phyloP scores from a whole-genome alignment of 805 yeast genomes.

The Saturnispora ahearnii region DNA sequence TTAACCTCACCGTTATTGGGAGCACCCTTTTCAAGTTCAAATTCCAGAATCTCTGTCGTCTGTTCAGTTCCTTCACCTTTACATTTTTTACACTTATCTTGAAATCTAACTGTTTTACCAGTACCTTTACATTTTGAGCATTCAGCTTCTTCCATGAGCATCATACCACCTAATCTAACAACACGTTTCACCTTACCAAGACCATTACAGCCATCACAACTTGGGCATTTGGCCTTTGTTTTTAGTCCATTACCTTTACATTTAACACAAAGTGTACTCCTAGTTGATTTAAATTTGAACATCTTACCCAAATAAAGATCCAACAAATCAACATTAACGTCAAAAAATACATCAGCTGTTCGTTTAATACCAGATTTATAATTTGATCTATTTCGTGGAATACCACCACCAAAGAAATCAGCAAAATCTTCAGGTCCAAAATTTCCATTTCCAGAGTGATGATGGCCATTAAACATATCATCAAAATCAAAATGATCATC shows the following conservation, averaged over 20 bases:
- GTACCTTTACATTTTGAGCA: slow-evolving; percentile 67
- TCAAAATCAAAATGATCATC: slow-evolving; percentile 18
- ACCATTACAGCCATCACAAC: slow-evolving; percentile 67
- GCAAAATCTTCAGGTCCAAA: slow-evolving; percentile 63
- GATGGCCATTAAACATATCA: slow-evolving; percentile 16
- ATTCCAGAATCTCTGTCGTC: slow-evolving; percentile 66
- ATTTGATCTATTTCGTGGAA: slow-evolving; percentile 3
- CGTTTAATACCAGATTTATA: not conserved
- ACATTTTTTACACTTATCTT: slow-evolving; percentile 75
- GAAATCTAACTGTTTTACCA: slow-evolving; percentile 51
- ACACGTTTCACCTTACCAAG: slow-evolving; percentile 53
- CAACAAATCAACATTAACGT: slow-evolving; percentile 55
- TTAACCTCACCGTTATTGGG: slow-evolving; percentile 51
- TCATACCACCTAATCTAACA: slow-evolving; percentile 65
- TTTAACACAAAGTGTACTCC: slow-evolving; percentile 60
- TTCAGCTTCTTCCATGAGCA: slow-evolving; percentile 48
- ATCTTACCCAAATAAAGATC: slow-evolving; percentile 77
- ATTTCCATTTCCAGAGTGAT: slow-evolving; percentile 34
- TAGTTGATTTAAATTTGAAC: slow-evolving; percentile 59
- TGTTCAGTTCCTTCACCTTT: slow-evolving; percentile 51
- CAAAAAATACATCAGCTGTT: slow-evolving; percentile 63
- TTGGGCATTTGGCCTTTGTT: slow-evolving; percentile 41
- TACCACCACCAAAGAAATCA: slow-evolving; percentile 46
- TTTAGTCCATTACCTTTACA: slow-evolving; percentile 78
- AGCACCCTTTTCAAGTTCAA: slow-evolving; percentile 68